Evolutionary conservation across 208 protist species (phyloP), one percentile per base, ranked within the genome.

Genomic region (Leishmania turanica): DNA sequence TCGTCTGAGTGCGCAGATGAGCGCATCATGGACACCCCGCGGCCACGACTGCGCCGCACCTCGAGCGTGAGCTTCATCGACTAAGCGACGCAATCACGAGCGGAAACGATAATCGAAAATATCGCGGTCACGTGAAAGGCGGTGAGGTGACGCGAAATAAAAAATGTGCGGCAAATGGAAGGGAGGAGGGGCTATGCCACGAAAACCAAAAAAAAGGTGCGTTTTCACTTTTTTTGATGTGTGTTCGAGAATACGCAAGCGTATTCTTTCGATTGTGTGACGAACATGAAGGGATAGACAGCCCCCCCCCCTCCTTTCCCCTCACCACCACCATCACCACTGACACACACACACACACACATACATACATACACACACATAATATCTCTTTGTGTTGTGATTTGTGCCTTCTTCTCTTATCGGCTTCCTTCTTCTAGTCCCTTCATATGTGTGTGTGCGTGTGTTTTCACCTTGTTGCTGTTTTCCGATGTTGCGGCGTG

Each of bases 41-140:
- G 31, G 7, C 81, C n/a, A 17, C 54, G 66, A 40, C 40, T 34
- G 27, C 70, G 82, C 37, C 69, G 66, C 58, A 65, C 24, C 21
- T 62, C 77, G 19, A 81, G 68, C 42, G 77, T 81, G 70, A 77
- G 53, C 45, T 81, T 80, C n/a, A 51, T 85, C 27, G 71, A 65
- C 9, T 13, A 60, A 9, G 49, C 13, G 17, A 40, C 24, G 42
- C 47, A 31, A 13, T 37, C 1, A 31, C 1, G 6, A 27, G 6
- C n/a, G 21, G 27, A 24, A 34, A 74, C 31, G 15, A 9, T 19
- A 19, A 54, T 15, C 47, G 27, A 40, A 11, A 74, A 19, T 8
- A 24, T 31, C 1, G n/a, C 13, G 8, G 34, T 40, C 13, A 40
- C 24, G 66, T 24, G 42, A n/a, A 31, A 47, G 1, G 19, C 51